Conservation (phyloP, 371 early-diverging fungal species). For the Catenaria anguillulae region DNA sequence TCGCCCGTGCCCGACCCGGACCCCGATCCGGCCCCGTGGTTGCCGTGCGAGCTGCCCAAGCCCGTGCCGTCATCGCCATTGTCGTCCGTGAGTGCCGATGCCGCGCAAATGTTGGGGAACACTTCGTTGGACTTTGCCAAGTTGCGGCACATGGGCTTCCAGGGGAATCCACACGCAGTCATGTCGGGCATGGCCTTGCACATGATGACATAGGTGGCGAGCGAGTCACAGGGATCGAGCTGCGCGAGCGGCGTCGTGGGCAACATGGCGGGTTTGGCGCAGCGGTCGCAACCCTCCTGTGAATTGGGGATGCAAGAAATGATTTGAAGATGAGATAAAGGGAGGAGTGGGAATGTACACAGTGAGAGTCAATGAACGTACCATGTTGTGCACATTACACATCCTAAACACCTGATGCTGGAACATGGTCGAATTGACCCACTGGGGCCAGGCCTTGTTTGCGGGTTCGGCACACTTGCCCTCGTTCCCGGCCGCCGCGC, state of each 20-base stretch:
- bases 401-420: neutral
- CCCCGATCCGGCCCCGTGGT: too few species aligned
- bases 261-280: neutral
- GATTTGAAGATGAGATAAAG: too few species aligned
- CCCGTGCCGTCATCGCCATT: constrained; percentile 13
- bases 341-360: too few species aligned
- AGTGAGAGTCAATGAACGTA: too few species aligned
- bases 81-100: neutral
- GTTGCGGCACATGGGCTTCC: neutral
- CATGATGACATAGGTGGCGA: neutral
- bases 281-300: neutral
- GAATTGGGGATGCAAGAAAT: too few species aligned
- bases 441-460: neutral
- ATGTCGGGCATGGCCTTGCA: constrained; percentile 2
- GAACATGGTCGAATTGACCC: neutral
- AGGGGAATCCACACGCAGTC: neutral
- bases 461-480: neutral
- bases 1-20: neutral
- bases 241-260: neutral
- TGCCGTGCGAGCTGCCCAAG: too few species aligned
- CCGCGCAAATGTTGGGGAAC: neutral
- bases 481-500: neutral
- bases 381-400: constrained; percentile 2
- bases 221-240: neutral
- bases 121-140: neutral